These are phyloP conservation scores for Theileria parva DNA, from an alignment of 169 alveolate genomes.

Conservation along the genomic window DNA sequence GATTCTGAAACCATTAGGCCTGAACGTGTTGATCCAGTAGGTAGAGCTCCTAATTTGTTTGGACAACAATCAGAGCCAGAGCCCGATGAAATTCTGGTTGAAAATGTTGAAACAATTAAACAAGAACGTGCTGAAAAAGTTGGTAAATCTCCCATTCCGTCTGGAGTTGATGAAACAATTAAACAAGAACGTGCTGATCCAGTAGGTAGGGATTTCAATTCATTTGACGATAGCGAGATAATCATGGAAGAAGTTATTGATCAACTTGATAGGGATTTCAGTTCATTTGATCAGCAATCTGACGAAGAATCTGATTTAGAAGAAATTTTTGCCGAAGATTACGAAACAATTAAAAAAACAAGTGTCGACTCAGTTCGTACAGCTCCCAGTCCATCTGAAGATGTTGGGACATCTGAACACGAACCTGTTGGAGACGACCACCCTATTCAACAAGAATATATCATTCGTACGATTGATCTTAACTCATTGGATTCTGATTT, in stretches of 20 bases:
- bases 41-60: too few species aligned
- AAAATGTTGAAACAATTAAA: neutral
- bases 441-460: too few species aligned
- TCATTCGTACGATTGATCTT: neutral
- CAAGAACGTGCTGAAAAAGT: too few species aligned
- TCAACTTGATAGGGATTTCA: too few species aligned
- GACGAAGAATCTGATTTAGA: neutral
- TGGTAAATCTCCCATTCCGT: neutral
- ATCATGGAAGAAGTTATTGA: too few species aligned
- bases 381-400: neutral
- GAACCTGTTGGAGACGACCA: neutral
- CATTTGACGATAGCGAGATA: too few species aligned
- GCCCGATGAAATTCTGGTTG: neutral
- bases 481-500: neutral
- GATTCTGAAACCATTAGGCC: too few species aligned
- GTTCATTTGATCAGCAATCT: too few species aligned
- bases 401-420: neutral
- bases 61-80: neutral
- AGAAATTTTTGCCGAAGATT: neutral
- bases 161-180: neutral
- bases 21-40: too few species aligned
- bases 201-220: too few species aligned
- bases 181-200: too few species aligned
- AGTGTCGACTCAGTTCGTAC: too few species aligned
- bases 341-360: neutral